Conservation (phyloP, 495 filamentous ascomycete species). For the Thermothielavioides terrestris region DNA sequence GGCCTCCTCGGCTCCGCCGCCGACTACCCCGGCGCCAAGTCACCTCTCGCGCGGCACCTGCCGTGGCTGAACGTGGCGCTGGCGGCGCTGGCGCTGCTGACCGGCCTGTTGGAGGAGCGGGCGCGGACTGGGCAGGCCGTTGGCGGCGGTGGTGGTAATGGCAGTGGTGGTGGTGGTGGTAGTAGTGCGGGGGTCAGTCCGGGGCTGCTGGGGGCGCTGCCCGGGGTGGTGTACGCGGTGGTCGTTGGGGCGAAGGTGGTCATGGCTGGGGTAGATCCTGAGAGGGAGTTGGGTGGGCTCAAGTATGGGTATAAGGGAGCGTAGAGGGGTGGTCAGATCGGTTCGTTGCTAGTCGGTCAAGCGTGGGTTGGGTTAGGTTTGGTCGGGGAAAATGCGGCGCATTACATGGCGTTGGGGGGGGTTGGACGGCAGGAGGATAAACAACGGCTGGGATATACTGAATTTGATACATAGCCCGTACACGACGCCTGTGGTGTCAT, state of each 20-base stretch:
- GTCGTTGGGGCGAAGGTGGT: constrained; percentile 41
- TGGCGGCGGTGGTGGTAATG: no score
- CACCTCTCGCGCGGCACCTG: constrained; percentile 38
- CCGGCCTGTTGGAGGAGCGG: constrained; percentile 22
- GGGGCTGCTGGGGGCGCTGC: constrained; percentile 29
- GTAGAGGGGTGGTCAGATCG: constrained; percentile 28
- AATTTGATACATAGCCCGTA: no score
- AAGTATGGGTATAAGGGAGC: constrained; percentile 55
- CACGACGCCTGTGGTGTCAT: no score
- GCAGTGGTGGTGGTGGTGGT: constrained; percentile 3
- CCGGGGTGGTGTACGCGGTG: constrained; percentile 38
- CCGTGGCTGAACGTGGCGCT: constrained; percentile 42
- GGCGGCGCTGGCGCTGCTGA: constrained; percentile 28
- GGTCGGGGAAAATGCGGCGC: no score
- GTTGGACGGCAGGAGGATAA: no score
- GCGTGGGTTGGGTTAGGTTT: background rate
- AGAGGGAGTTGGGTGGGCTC: constrained; percentile 41
- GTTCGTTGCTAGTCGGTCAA: no score
- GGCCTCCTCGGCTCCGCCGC: background rate
- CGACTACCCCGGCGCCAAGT: background rate
- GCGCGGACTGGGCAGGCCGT: constrained; percentile 3
- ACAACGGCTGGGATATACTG: no score
- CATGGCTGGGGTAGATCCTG: constrained; percentile 49
- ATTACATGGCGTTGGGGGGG: no score
- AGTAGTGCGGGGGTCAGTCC: background rate